Evolutionary conservation across 2,329 filamentous ascomycete genomes (phyloP).

Genomic region (Cladosporium sp.): DNA sequence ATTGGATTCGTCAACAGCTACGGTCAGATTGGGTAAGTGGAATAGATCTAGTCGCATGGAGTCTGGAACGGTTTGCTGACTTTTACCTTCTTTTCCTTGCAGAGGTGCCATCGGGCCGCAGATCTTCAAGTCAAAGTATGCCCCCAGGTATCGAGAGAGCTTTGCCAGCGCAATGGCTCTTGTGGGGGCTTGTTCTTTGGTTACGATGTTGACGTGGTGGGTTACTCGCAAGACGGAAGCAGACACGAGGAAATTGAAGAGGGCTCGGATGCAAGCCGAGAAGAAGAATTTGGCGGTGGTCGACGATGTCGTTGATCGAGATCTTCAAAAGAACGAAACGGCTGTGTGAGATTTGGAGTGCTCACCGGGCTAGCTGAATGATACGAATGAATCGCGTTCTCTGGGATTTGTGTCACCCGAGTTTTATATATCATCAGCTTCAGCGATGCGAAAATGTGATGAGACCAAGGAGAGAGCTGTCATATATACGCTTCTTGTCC

Average conservation of each 20-base stretch:
- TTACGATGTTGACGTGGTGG: conserved; percentile 10
- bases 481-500: too few species aligned
- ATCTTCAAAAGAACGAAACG: not conserved
- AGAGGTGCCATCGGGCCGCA: conserved; percentile 46
- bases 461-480: too few species aligned
- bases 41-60: too few species aligned
- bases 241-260: conserved; percentile 9
- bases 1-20: conserved; percentile 14
- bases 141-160: conserved; percentile 7
- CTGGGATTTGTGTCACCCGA: too few species aligned
- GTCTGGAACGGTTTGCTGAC: too few species aligned
- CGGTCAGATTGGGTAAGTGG: conserved; percentile 41
- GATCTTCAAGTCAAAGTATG: conserved; percentile 29
- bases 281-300: conserved; percentile 11
- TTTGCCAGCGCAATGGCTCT: conserved; percentile 14
- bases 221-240: conserved; percentile 6
- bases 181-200: conserved; percentile 3
- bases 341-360: not conserved
- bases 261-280: conserved; percentile 6
- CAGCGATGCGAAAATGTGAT: too few species aligned
- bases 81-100: too few species aligned
- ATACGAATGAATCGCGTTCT: too few species aligned
- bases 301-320: conserved; percentile 6
- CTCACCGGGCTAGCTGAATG: too few species aligned
- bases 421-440: too few species aligned